Percentiles rank a stretch among this genome's conserved stretches.
Conservation (phyloP, 2,329 filamentous ascomycete genomes). For the Cordyceps javanica region DNA sequence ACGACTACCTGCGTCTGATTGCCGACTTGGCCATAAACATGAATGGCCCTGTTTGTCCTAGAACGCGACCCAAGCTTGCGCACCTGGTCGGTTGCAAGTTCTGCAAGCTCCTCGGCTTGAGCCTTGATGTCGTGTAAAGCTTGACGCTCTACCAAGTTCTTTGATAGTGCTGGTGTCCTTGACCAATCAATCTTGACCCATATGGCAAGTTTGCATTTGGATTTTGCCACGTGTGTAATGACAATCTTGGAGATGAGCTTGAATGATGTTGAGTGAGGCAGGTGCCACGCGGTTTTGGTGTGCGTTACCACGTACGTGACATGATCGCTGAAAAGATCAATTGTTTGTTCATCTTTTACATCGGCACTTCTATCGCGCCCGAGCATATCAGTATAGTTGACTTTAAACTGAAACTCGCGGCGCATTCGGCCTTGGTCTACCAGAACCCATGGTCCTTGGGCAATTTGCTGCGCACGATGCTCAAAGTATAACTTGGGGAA, state of each 20-base stretch:
- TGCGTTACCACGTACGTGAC: slow-evolving; percentile 60
- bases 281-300: slow-evolving; percentile 67
- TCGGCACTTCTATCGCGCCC: slow-evolving; percentile 54
- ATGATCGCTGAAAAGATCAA: slow-evolving; percentile 77
- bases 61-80: slow-evolving; percentile 66
- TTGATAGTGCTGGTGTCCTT: slow-evolving; percentile 55
- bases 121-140: slow-evolving; percentile 70
- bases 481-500: slow-evolving; percentile 90
- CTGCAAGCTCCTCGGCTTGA: slow-evolving; percentile 68
- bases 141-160: slow-evolving; percentile 58
- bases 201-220: slow-evolving; percentile 83
- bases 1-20: slow-evolving; percentile 58
- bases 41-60: slow-evolving; percentile 70
- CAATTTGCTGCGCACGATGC: slow-evolving; percentile 69
- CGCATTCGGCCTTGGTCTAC: slow-evolving; percentile 64
- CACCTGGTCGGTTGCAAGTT: slow-evolving; percentile 72
- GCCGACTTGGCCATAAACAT: slow-evolving; percentile 72
- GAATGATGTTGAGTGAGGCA: slow-evolving; percentile 75
- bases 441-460: slow-evolving; percentile 78
- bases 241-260: slow-evolving; percentile 83
- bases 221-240: slow-evolving; percentile 88
- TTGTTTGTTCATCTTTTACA: slow-evolving; percentile 76
- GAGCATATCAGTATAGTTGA: slow-evolving; percentile 60
- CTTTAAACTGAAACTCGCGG: slow-evolving; percentile 75
- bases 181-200: slow-evolving; percentile 87